phyloP scores from a whole-genome alignment of 2,329 filamentous ascomycete genomes.

The Neofusicoccum laricinum region DNA sequence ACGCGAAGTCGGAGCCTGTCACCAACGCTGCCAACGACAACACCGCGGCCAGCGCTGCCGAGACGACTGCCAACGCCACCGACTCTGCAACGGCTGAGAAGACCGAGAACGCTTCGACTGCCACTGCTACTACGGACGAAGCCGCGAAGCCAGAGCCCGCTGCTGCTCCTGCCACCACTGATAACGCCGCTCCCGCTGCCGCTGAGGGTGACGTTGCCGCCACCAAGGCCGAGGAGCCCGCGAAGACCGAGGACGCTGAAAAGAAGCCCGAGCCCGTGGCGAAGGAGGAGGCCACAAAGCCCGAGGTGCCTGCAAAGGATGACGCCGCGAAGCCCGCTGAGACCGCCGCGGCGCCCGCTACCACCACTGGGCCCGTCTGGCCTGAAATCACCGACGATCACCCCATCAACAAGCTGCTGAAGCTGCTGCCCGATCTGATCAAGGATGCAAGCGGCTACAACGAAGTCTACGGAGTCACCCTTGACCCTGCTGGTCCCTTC shows the following conservation, averaged over 20 bases:
- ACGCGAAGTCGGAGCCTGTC: neutral
- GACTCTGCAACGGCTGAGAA: neutral
- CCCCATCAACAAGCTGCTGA: conserved; percentile 56
- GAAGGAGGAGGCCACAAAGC: neutral
- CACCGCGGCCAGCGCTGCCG: neutral
- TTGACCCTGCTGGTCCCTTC: conserved; percentile 55
- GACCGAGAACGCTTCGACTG: neutral
- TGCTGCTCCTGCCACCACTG: neutral
- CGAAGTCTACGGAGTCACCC: conserved; percentile 82
- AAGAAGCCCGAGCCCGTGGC: neutral
- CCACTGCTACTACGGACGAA: neutral
- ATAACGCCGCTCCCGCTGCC: neutral
- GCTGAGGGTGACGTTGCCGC: neutral
- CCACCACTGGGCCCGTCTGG: conserved; percentile 25
- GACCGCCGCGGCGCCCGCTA: neutral
- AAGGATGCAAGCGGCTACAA: conserved; percentile 54
- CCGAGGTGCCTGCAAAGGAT: neutral
- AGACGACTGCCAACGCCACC: neutral
- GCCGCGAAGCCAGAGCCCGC: neutral
- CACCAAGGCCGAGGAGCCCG: neutral
- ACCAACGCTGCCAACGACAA: neutral
- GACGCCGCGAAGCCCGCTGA: neutral
- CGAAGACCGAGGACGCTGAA: neutral
- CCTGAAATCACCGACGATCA: conserved; percentile 36
- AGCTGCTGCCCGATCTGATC: conserved; percentile 57